Base-by-base conservation (phyloP, 2,329 filamentous ascomycete species). In the Cladophialophora chaetospira region DNA sequence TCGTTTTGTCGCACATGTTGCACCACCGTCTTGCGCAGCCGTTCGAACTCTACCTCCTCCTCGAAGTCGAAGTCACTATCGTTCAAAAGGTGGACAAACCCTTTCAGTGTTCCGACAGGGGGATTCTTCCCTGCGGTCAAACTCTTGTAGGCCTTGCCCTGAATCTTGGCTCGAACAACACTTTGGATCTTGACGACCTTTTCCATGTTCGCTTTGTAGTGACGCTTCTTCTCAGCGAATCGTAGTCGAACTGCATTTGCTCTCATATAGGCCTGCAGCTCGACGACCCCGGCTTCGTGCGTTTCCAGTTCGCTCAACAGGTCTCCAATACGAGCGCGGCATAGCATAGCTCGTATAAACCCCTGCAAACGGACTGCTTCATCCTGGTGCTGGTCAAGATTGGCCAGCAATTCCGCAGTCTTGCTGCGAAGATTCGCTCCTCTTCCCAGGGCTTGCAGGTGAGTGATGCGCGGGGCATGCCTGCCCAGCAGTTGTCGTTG, bases 1-100 rank as follows among this genome's bases (percentile, higher is more conserved):
- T 99, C 94, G 68, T 99, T 99, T 67, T 97, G 92, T 45, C 93
- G 88, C 8, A 99, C 94, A 70, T 97, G 92, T 70, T 97, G 92
- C 5, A 99, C 92, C 13, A 99, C 94, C 3, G 90, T 95, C 78
- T 97, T 97, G 51, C 95, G 85, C 69, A 97, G 79, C 45, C 92
- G 85, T 73, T 99, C 94, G 65, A 97, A 97, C 70, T 99, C 94
- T 49, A 99, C 87, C 71, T 99, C 94, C 71, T 97, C 93, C 70
- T 99, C 96, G 74, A 99, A 99, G 71, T 99, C 94, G 67, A 99
- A 96, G 69, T 97, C 93, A 68, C 91, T 97, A 73, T 99, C 94
- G 68, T 97, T 99, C 55, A 99, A 85, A 33, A 99, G 81, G 72
- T 99, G 94, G 2, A 99, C 91, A 71, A 99, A 99, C 70, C 95